Base-by-base conservation (phyloP, 345 rosid species). In the Ailanthus altissimus region DNA sequence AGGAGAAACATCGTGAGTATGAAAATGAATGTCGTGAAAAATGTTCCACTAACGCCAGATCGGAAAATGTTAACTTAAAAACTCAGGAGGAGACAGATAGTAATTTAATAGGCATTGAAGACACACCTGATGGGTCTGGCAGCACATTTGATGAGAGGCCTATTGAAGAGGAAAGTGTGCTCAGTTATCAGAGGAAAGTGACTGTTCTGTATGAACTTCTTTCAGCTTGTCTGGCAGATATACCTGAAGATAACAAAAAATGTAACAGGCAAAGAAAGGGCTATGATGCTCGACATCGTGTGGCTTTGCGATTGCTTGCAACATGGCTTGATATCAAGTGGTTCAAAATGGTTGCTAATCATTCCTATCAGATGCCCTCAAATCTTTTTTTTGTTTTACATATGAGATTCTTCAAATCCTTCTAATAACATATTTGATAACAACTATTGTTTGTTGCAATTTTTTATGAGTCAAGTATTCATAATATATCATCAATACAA, bases 231-330 rank as follows among this genome's bases (percentile, higher is more conserved):
- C 85, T 95, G 78, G 91, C 99, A 9, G 93, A 95, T 82, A 82
- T 77, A 56, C 81, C 77, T 56, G 90, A 85, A 56, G 87, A 86
- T 49, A 78, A 82, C 72, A 89, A 87, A 70, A 90, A 86, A 75
- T 77, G 79, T 76, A 76, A 86, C 28, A 85, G 85, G 16, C 83
- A 67, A 75, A 93, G 97, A 82, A 92, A 88, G 57, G 97, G 98
- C 74, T 96, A 93, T 88, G 99, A 96, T 87, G 93, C 98, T 77
- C 89, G 98, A 20, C 99, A 96, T 78, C 97, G 98, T 7, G 91
- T 87, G 80, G 93, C 97, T 80, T 77, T 92, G 77, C 91, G 98
- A 15, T 85, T 92, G 81, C 85, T 95, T 76, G 87, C 97, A 38
- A 84, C 94, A 67, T 95, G 99, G 98, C 87, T 95, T 70, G 89